phyloP scores from a whole-genome alignment of 768 basidiomycete genomes.

The Collybiopsis confluens region DNA sequence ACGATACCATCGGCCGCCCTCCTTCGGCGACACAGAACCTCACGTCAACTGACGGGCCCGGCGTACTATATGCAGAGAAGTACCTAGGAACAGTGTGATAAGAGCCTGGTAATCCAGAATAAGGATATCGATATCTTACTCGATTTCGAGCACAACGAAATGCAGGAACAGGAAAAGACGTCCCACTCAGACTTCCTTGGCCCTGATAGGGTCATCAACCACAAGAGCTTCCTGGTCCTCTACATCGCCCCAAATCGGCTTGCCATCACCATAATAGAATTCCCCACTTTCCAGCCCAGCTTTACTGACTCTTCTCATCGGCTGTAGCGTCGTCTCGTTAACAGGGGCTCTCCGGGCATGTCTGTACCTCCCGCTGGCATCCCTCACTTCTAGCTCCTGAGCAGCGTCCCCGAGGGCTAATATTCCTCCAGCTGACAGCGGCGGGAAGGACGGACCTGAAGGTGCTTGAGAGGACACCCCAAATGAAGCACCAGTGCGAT shows the following conservation, averaged over 20 bases:
- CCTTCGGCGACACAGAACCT: background rate
- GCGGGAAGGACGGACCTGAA: slow-evolving; percentile 3
- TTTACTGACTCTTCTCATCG: slow-evolving; percentile 86
- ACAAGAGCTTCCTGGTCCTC: background rate
- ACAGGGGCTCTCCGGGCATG: slow-evolving; percentile 87
- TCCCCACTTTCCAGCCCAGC: slow-evolving; percentile 76
- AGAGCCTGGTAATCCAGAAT: no score
- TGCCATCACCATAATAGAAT: background rate
- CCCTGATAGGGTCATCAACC: background rate
- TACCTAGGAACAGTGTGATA: no score
- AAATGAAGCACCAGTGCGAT: background rate
- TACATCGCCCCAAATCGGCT: background rate
- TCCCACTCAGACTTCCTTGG: background rate
- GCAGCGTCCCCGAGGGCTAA: slow-evolving; percentile 59
- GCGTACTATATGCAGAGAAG: background rate
- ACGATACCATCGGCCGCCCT: no score
- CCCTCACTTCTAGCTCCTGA: slow-evolving; percentile 88
- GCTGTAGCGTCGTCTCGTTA: slow-evolving; percentile 83
- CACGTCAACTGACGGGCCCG: slow-evolving; percentile 4
- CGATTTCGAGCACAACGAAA: no score
- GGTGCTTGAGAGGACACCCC: background rate
- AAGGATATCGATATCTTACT: no score
- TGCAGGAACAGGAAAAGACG: background rate
- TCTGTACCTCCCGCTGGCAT: slow-evolving; percentile 78
- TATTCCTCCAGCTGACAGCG: slow-evolving; percentile 15